These are phyloP conservation scores for Omphalea diandra DNA, from an alignment of 441 rosid genomes.

Conservation along the genomic window DNA sequence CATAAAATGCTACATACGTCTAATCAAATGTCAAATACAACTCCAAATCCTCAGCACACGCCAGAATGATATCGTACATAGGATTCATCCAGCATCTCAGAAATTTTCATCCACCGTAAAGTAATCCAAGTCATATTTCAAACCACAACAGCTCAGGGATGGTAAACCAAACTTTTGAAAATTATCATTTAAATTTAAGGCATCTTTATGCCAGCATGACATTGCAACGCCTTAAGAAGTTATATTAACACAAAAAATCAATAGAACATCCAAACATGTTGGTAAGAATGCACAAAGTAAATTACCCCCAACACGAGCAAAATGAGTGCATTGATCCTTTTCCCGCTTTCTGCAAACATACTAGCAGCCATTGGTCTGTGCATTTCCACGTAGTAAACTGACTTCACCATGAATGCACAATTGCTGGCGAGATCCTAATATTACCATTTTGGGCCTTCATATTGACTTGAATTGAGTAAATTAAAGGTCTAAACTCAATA, in stretches of 20 bases:
- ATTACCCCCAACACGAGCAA: constrained; percentile 56
- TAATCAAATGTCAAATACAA: neutral
- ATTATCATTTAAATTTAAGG: neutral
- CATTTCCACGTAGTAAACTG: constrained; percentile 79
- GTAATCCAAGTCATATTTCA: constrained; percentile 2
- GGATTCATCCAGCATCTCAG: neutral
- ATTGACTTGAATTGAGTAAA: constrained; percentile 22
- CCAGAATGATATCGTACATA: neutral
- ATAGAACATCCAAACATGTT: neutral
- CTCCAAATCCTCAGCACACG: neutral
- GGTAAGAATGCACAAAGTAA: neutral
- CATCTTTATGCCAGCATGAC: neutral
- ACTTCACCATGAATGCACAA: constrained; percentile 87
- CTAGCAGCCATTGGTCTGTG: constrained; percentile 84
- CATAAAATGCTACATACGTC: neutral
- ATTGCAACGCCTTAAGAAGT: neutral
- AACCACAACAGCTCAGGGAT: too few relatives aligned
- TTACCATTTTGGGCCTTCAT: constrained; percentile 91
- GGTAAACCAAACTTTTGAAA: too few relatives aligned
- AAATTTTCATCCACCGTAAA: neutral
- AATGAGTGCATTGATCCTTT: constrained; percentile 61
- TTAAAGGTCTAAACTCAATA: constrained; percentile 1
- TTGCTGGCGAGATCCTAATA: constrained; percentile 94
- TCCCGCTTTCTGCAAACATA: constrained; percentile 59
- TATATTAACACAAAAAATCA: neutral